These are phyloP conservation scores for Mycosphaerella sp. DNA, from an alignment of 2,329 filamentous ascomycete species.

Conservation along the genomic window DNA sequence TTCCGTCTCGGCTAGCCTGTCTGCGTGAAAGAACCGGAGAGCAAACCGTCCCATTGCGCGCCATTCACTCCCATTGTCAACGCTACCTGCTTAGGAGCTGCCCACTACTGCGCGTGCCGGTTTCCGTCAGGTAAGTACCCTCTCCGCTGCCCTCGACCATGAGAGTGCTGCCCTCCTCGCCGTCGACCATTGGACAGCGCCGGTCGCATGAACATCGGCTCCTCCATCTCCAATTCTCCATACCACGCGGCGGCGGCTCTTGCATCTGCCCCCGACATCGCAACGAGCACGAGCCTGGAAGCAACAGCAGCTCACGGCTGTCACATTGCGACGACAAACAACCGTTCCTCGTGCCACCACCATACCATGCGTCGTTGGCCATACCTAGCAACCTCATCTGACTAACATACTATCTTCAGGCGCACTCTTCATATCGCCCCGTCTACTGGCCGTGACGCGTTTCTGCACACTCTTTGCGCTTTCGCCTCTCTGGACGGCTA, in stretches of 20 bases:
- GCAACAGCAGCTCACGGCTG: constrained; percentile 1
- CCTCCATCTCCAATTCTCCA: neutral
- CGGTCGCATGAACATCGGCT: too few species aligned
- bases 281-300: neutral
- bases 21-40: constrained; percentile 4
- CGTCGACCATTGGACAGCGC: neutral
- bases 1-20: neutral
- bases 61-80: neutral
- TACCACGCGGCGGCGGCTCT: neutral
- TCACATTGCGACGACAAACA: constrained; percentile 16
- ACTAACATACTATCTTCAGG: constrained; percentile 3
- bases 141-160: neutral
- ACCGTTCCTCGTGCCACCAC: constrained; percentile 6
- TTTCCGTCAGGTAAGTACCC: constrained; percentile 2
- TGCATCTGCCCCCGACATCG: neutral
- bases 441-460: neutral
- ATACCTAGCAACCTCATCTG: neutral
- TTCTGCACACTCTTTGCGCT: neutral
- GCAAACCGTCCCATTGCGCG: constrained; percentile 4
- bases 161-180: neutral
- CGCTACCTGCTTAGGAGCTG: neutral
- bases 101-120: neutral
- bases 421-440: neutral
- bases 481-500: neutral
- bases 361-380: constrained; percentile 2